Conservation (phyloP, 2,329 filamentous ascomycete species). For the Apiospora phragmitis region DNA sequence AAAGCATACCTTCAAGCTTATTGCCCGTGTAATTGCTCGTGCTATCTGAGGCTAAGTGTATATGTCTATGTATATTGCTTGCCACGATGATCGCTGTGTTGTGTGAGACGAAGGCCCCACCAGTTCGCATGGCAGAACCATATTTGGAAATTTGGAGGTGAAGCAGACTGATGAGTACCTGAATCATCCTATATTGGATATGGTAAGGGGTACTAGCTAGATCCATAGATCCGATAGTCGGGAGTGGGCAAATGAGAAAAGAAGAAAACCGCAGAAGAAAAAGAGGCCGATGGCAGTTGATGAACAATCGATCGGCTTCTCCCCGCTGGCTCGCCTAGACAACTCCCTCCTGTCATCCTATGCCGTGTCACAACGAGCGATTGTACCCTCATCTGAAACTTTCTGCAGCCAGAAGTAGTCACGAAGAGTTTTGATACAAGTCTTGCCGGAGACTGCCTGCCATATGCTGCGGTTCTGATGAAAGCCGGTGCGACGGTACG, state of each 20-base stretch:
- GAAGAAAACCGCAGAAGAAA: conserved; percentile 13
- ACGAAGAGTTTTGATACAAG: background rate
- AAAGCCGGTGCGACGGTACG: conserved; percentile 25
- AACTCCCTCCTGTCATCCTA: conserved; percentile 6
- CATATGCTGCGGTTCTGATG: conserved; percentile 13
- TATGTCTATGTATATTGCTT: conserved; percentile 13
- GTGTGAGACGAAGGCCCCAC: conserved; percentile 28
- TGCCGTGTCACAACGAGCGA: conserved; percentile 1
- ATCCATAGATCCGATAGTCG: conserved; percentile 9
- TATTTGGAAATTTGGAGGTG: background rate
- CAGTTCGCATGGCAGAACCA: conserved; percentile 23
- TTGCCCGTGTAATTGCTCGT: conserved; percentile 20
- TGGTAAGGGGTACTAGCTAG: conserved; percentile 27
- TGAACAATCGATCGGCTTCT: conserved; percentile 22
- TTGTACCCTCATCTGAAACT: conserved; percentile 7
- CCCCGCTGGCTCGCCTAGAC: conserved; percentile 21
- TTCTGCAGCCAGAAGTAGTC: background rate
- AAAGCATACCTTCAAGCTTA: conserved; percentile 21
- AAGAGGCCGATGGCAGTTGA: conserved; percentile 27
- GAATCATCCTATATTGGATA: conserved; percentile 17
- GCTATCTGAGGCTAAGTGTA: conserved; percentile 9
- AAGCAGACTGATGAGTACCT: background rate
- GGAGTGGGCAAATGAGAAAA: background rate
- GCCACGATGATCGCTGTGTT: conserved; percentile 1
- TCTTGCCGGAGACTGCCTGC: background rate